Evolutionary conservation across 2,329 filamentous ascomycete genomes (phyloP), one percentile per base, ranked within the genome.

Genomic region (Ophiobolus disseminans): DNA sequence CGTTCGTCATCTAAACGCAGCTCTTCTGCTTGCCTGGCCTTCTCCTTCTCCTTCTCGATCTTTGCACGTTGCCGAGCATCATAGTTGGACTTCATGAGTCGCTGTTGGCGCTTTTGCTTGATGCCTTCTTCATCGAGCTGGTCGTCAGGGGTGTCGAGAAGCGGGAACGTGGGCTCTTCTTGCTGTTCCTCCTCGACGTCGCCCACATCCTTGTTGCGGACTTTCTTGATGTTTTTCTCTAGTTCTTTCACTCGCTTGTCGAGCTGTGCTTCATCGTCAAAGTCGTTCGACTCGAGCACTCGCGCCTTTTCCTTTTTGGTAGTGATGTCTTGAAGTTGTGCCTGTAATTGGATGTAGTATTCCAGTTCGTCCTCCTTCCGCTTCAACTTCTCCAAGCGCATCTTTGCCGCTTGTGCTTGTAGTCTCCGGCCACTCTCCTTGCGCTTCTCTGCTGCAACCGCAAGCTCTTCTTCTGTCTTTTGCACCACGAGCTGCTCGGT

Each of bases 371-470:
- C 86, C 75, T 99, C 94, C 74, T 99, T 99, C 67, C 90, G 89
- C 70, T 97, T 90, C 37, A 99, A 80, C 68, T 96, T 96, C 58
- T 99, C 94, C 0, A 99, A 78, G 6, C 94, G 87, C 91, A 97
- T 96, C 74, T 96, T 97, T 8, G 93, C 93, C 0, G 94, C 94
- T 73, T 99, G 94, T 65, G 97, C 91, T 72, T 99, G 94, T 20
- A 99, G 71, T 36, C 95, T 82, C 56, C 94, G 82, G 0, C 94
- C 94, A 60, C 91, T 94, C 74, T 99, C 94, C 72, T 95, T 96
- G 68, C 96, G 91, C 70, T 93, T 88, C 78, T 99, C 94, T 9
- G 93, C 91, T 56, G 95, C 90, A 31, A 86, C 83, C 2, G 90
- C 91, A 13, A 99, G 82, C 72, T 99, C 94, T 70, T 97, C 94